Conservation (phyloP, 495 filamentous ascomycete genomes). For the Hyphodiscus hymeniophilus region DNA sequence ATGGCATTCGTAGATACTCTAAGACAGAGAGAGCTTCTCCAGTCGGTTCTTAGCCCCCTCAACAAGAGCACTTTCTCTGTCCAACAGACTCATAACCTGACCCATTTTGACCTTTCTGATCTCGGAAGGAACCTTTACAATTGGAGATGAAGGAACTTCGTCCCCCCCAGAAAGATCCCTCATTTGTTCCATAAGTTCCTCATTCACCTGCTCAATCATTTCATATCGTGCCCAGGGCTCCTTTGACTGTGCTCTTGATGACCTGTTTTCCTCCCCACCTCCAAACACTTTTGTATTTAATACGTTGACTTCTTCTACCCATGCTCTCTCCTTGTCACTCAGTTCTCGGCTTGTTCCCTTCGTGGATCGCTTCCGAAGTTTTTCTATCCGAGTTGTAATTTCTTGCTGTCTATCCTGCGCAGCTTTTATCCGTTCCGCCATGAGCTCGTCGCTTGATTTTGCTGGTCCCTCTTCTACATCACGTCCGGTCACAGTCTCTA, state of each 20-base stretch:
- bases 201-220: constrained; percentile 35
- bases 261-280: constrained; percentile 25
- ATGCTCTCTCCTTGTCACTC: constrained; percentile 65
- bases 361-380: constrained; percentile 50
- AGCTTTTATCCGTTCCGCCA: constrained; percentile 52
- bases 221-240: constrained; percentile 39
- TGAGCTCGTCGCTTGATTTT: constrained; percentile 38
- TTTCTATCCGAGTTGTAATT: constrained; percentile 56
- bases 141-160: constrained; percentile 16
- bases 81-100: constrained; percentile 62
- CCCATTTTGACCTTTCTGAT: constrained; percentile 58
- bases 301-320: constrained; percentile 53
- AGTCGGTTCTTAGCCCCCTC: constrained; percentile 47
- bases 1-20: not conserved
- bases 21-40: constrained; percentile 34
- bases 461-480: constrained; percentile 30
- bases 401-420: constrained; percentile 51
- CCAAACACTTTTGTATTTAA: constrained; percentile 37
- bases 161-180: constrained; percentile 28
- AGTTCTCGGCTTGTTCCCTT: constrained; percentile 53
- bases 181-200: constrained; percentile 44
- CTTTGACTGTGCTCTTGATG: constrained; percentile 19
- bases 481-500: constrained; percentile 58
- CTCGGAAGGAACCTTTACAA: constrained; percentile 52
- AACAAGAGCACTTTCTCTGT: constrained; percentile 54